phyloP scores from a whole-genome alignment of 2,329 filamentous ascomycete species.

The Ophiocordyceps camponoti-leonardi region DNA sequence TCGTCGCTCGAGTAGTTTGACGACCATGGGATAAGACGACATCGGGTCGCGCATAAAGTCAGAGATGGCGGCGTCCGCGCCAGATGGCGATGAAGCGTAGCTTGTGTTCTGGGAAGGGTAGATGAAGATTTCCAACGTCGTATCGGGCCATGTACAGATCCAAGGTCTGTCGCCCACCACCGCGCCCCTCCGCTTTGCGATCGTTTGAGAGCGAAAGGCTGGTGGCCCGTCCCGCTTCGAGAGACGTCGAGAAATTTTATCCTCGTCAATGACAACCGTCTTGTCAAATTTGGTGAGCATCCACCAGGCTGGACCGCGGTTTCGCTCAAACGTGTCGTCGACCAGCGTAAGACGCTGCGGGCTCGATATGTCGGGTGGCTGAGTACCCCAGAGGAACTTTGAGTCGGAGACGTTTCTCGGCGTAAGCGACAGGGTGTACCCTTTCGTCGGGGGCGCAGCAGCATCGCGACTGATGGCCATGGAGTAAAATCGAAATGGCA shows the following conservation, averaged over 20 bases:
- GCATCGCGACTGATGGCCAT: conserved; percentile 20
- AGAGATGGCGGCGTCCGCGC: conserved; percentile 3
- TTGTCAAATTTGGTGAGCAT: conserved; percentile 35
- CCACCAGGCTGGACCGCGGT: conserved; percentile 38
- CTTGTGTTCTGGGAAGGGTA: conserved; percentile 35
- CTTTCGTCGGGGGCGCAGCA: conserved; percentile 10
- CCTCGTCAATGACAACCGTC: conserved; percentile 33
- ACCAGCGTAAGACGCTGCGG: conserved; percentile 27
- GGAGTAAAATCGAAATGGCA: conserved; percentile 26
- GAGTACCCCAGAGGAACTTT: conserved; percentile 34
- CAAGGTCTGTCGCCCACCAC: conserved; percentile 34
- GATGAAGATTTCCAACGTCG: conserved; percentile 37
- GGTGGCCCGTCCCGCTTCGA: neutral
- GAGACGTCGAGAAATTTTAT: conserved; percentile 13
- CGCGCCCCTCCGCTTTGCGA: conserved; percentile 9
- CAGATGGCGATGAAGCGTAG: conserved; percentile 5
- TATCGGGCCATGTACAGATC: conserved; percentile 41
- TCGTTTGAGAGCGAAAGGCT: conserved; percentile 5
- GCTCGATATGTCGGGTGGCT: conserved; percentile 26
- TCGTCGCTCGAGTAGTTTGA: conserved; percentile 39
- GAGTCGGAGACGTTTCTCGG: conserved; percentile 19
- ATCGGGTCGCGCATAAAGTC: conserved; percentile 5
- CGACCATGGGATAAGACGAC: conserved; percentile 29
- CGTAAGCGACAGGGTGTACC: conserved; percentile 24
- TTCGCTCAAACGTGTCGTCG: conserved; percentile 29